A percentile compares a stretch with the other conserved stretches of the same genome.
These are phyloP conservation scores for Eragrostis tef DNA, from an alignment of 202 grass and related monocot species.

Conservation along the genomic window DNA sequence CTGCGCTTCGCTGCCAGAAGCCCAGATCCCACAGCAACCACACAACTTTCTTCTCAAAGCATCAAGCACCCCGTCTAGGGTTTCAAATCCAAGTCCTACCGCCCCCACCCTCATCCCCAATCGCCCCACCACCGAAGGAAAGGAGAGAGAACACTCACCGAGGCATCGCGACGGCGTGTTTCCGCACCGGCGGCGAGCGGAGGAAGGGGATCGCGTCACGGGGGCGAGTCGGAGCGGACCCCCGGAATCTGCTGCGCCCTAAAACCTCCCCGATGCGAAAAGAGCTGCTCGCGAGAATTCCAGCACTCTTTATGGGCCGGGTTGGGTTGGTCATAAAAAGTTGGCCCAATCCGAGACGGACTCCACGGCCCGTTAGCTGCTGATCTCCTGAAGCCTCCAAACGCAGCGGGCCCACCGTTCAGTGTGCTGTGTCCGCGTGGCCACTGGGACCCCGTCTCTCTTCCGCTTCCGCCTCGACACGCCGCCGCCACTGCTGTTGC, in stretches of 20 bases:
- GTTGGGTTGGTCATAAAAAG: not conserved
- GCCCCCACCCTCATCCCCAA: not conserved
- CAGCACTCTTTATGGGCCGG: conserved; percentile 1
- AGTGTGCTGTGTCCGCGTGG: not conserved
- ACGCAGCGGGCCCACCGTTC: not conserved
- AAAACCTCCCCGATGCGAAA: conserved; percentile 37
- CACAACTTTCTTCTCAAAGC: not conserved
- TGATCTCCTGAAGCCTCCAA: not conserved
- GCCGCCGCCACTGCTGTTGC: not conserved
- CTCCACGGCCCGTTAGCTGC: conserved; percentile 3
- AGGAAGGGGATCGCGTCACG: conserved; percentile 25
- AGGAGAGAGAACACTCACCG: conserved; percentile 41
- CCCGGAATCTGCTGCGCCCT: conserved; percentile 24
- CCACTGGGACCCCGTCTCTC: not conserved
- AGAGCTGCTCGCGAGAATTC: conserved; percentile 31
- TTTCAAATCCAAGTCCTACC: conserved; percentile 31
- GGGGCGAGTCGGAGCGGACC: conserved; percentile 9
- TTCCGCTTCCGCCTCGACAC: conserved; percentile 11
- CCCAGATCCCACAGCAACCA: not conserved
- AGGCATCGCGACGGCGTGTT: conserved; percentile 50
- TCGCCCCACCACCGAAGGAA: no score
- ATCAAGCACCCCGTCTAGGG: conserved; percentile 37
- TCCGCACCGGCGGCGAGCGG: not conserved
- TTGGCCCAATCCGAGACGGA: not conserved
- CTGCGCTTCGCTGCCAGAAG: not conserved